A percentile compares a stretch with the other conserved stretches of the same genome.
Conservation (phyloP, 2,329 filamentous ascomycete genomes). For the Elsinoe perseae region DNA sequence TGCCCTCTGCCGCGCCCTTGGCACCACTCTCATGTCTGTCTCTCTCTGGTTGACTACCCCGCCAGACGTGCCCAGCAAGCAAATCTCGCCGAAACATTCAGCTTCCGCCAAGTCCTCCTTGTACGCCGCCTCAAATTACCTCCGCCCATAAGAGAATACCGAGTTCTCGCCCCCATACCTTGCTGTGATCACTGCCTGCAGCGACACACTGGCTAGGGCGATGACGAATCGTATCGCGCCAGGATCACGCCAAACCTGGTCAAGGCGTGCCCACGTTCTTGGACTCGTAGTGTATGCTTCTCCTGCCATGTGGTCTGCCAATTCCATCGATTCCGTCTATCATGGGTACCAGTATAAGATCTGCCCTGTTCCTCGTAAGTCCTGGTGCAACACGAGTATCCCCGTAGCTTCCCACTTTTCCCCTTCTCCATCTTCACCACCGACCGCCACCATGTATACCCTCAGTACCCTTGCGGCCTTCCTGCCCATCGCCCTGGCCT, state of each 20-base stretch:
- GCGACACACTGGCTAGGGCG: not conserved
- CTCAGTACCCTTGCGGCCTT: conserved; percentile 11
- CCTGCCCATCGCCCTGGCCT: conserved; percentile 12
- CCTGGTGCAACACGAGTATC: not conserved
- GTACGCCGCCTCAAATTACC: not conserved
- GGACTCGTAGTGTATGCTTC: not conserved
- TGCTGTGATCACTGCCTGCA: conserved; percentile 4
- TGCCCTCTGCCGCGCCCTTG: conserved; percentile 7
- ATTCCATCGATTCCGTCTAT: not conserved
- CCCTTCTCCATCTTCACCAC: not conserved
- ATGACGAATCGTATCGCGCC: conserved; percentile 3
- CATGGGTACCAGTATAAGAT: not conserved
- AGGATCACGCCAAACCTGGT: conserved; percentile 4
- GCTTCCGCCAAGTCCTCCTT: not conserved
- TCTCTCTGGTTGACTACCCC: not conserved
- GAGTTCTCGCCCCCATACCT: not conserved
- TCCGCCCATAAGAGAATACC: not conserved
- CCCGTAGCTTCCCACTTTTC: not conserved
- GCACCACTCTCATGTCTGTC: not conserved
- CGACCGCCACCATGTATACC: conserved; percentile 6
- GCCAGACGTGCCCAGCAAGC: conserved; percentile 5
- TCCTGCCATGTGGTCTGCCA: conserved; percentile 1
- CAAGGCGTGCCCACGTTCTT: not conserved
- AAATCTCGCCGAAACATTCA: not conserved
- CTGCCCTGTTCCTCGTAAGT: not conserved